A percentile compares a stretch with the other conserved stretches of the same genome.
Evolutionary conservation across 2,329 filamentous ascomycete species (phyloP).

Genomic region (Cryphonectria naterciae): DNA sequence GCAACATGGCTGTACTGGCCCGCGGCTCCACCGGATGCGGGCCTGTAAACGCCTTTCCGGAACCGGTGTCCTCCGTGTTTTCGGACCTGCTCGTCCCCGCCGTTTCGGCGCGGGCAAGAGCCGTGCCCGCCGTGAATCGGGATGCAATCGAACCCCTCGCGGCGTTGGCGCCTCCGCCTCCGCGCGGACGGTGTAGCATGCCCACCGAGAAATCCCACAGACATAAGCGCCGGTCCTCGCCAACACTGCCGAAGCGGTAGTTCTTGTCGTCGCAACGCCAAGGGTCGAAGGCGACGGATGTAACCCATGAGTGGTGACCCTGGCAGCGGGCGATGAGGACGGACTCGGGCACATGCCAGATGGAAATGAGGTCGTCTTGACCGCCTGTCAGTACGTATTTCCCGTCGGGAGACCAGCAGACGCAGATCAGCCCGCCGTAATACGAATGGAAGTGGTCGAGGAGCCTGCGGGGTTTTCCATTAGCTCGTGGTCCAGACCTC

Average conservation of each 20-base stretch:
- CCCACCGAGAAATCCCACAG: conserved; percentile 98
- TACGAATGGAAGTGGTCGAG: conserved; percentile 87
- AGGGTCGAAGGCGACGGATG: conserved; percentile 89
- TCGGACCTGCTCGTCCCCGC: conserved; percentile 61
- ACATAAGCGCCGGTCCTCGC: conserved; percentile 87
- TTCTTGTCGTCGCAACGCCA: conserved; percentile 96
- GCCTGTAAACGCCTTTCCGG: conserved; percentile 57
- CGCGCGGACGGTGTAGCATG: conserved; percentile 91
- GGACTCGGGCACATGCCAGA: conserved; percentile 87
- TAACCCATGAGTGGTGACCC: conserved; percentile 95
- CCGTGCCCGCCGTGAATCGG: conserved; percentile 44
- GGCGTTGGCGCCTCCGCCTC: conserved; percentile 31
- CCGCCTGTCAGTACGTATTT: conserved; percentile 95
- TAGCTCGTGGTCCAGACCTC: conserved; percentile 1
- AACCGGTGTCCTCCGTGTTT: conserved; percentile 37
- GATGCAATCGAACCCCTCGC: conserved; percentile 59
- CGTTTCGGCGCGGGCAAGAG: conserved; percentile 63
- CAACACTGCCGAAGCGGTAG: conserved; percentile 94
- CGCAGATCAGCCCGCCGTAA: conserved; percentile 89
- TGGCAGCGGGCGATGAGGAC: conserved; percentile 89
- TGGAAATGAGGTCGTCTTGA: conserved; percentile 93
- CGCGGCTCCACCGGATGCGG: conserved; percentile 85
- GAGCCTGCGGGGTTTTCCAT: conserved; percentile 56
- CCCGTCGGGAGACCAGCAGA: conserved; percentile 96
- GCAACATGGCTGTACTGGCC: conserved; percentile 80